These are phyloP conservation scores for Yarrowia sp. DNA, from an alignment of 805 yeast species.

Conservation along the genomic window DNA sequence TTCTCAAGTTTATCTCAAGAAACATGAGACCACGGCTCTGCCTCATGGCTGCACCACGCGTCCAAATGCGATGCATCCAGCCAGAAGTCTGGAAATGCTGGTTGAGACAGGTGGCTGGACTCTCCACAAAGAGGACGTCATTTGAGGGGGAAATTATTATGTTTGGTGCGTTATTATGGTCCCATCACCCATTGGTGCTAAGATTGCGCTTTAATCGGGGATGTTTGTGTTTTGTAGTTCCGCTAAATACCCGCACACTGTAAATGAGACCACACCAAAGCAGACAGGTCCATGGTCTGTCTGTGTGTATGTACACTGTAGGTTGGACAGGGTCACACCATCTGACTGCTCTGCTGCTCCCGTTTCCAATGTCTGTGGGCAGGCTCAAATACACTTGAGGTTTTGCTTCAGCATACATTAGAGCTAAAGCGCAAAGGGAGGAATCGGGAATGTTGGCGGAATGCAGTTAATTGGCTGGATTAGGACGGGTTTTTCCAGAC, in stretches of 20 bases:
- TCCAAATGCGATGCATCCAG: slow-evolving; percentile 21
- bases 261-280: background rate
- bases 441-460: background rate
- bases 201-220: slow-evolving; percentile 6
- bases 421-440: slow-evolving; percentile 20
- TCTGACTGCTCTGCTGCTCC: slow-evolving; percentile 2
- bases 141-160: slow-evolving; percentile 3
- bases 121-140: background rate
- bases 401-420: slow-evolving; percentile 14
- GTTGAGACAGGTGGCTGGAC: slow-evolving; percentile 12
- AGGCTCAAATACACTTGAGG: slow-evolving; percentile 19
- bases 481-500: background rate
- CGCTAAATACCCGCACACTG: slow-evolving; percentile 1
- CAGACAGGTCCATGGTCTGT: too few relatives aligned
- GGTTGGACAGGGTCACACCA: slow-evolving; percentile 14
- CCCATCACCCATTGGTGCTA: slow-evolving; percentile 1
- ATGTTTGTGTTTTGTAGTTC: background rate
- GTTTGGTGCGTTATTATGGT: slow-evolving; percentile 5
- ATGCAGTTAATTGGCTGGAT: background rate
- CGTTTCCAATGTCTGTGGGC: background rate
- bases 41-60: slow-evolving; percentile 29
- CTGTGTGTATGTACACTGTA: background rate
- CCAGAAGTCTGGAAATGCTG: background rate
- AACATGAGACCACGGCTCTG: slow-evolving; percentile 6
- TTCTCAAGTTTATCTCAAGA: slow-evolving; percentile 9